Evolutionary conservation across 345 rosid species (phyloP), one percentile per base, ranked within the genome.

Genomic region (Euphorbia pulcherrima): DNA sequence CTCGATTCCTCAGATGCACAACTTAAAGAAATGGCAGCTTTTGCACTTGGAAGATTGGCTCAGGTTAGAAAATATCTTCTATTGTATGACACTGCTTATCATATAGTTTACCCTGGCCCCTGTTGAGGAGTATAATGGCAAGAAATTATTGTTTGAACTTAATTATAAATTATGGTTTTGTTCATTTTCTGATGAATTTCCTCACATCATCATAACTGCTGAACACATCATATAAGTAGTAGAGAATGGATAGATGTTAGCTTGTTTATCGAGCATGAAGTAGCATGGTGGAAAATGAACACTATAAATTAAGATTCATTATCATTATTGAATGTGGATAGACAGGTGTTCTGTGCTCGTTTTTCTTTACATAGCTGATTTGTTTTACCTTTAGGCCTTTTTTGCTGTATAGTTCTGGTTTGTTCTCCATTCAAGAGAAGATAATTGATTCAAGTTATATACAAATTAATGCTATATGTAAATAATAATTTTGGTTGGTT

Each of bases 31-130:
- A 87, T 89, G 96, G 69, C 97, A 30, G 86, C 93, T 64, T 91
- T 88, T 77, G 93, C 92, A 7, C 90, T 91, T 54, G 90, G 92
- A 72, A 85, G 93, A 40, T 72, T 89, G 82, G 96, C 96, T 51
- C 97, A 86, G 93, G 97, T 89, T 68, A 33, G 66, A 64, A 16
- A 17, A 62, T 68, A 61, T 23, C 41, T 24, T 12, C 44, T 67
- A 24, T 33, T 52, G n/a, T n/a, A 8, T 41, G 23, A 20, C 21
- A 46, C 54, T 58, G 70, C 20, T 68, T 68, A 53, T 29, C 20
- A 33, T 6, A 27, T 18, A 40, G 51, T 21, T 57, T 11, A n/a
- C 17, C 30, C 23, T 57, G n/a, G n/a, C n/a, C n/a, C 23, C 47
- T 16, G 13, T 48, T 8, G 16, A 46, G 12, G 24, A 18, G 26